Base-by-base conservation (phyloP, 2,329 filamentous ascomycete species). In the Calycina herbarum region DNA sequence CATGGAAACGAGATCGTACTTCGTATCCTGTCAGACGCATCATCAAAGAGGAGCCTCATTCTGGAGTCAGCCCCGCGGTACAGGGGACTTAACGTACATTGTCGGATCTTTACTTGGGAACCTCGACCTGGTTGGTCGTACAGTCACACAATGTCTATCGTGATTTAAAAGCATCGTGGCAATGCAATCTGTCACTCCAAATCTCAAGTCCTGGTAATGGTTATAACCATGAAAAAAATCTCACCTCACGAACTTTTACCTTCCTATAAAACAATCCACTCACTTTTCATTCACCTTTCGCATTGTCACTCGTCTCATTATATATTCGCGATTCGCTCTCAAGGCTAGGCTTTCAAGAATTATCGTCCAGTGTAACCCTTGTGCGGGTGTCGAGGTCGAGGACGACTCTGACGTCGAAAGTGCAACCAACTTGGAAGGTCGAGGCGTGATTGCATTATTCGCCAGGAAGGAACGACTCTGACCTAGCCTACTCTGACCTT, bases 131-230 rank as follows among this genome's bases (percentile, higher is more conserved):
- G n/a, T 51, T 11, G 10, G 45, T 51, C 45, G n/a, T 51, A 51
- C 45, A 51, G 45, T 24, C 45, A 51, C n/a, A 20, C n/a, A 20
- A 24, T 8, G 10, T 15, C 20, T 33, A 24, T 11, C 45, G 8
- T 24, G 45, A 51, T 51, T 51, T 51, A 51, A 51, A 51, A 24
- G 13, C 45, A 51, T 10, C 45, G 45, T 51, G 45, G 45, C 45
- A 51, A 24, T 51, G 6, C 5, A 51, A 24, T 51, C 20, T 10
- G n/a, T 10, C 45, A 20, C 10, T 51, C n/a, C 45, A 24, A 51
- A 20, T 51, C 20, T n/a, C 45, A 51, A 51, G n/a, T 27, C 45
- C 45, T 51, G 45, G 45, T 5, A 51, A 24, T 20, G 3, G n/a
- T 20, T 10, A 51, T 24, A 11, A 20, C n/a, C 8, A 10, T 5